Base-by-base conservation (phyloP, 768 basidiomycete genomes). In the Crucibulum laeve region DNA sequence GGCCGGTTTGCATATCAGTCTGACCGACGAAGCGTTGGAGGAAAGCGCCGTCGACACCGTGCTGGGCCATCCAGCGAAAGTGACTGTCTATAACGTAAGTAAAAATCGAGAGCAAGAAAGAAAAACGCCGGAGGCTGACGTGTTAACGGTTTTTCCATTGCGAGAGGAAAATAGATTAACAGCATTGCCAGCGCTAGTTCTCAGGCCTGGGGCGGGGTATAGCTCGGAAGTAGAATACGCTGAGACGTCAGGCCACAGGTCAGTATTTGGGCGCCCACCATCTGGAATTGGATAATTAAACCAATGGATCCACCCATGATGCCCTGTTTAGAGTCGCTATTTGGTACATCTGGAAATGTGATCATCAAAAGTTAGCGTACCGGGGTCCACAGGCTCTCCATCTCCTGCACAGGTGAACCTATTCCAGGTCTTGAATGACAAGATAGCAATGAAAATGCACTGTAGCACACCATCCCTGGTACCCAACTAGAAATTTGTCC, bases 261-360 rank as follows among this genome's bases (percentile, higher is more conserved):
- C 90, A 37, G 73, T 78, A 51, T 84, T 87, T 3, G 84, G 81
- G 3, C 69, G 76, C 14, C 88, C 89, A 13, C 85, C 87, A 21
- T 75, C 64, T 1, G 80, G 71, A 8, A 90, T 68, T 1, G 85
- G 85, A n/a, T 67, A 53, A 48, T 79, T 71, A 58, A 87, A 80
- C 89, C 90, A 91, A 54, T 91, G 89, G 15, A 89, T 68, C 90
- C 90, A 91, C 22, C 89, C 89, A 51, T 89, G 86, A 53, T 90
- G 89, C 2, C 78, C 80, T 74, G 34, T 5, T 8, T 30, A 36
- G 7, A 18, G 25, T 38, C 18, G 18, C 18, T 25, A 39, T 18
- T 34, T 23, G 17, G 6, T 23, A 36, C 25, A 7, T 32, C 38
- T 37, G 35, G 38, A 35, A 17, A 4, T 6, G 24, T 13, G 26